Base-by-base conservation (phyloP, 2,329 filamentous ascomycete genomes). In the Plectosphaerella cucumerina region DNA sequence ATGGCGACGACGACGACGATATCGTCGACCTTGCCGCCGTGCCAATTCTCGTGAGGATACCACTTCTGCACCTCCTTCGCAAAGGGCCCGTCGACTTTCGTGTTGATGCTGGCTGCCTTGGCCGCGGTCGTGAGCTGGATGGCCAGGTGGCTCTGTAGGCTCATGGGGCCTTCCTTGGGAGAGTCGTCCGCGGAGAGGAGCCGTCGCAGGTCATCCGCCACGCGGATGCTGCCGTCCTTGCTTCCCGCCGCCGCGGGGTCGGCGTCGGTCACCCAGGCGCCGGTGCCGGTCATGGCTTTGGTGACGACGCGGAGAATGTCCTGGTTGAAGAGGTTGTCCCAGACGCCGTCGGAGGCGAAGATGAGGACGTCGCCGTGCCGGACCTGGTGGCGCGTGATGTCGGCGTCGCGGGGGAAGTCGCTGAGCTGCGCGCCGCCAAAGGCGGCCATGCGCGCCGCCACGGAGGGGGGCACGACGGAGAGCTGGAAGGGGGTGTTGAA, bases 401-500 rank as follows among this genome's bases (percentile, higher is more conserved):
- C 87, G 18, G 94, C 89, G 62, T 97, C 90, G 57, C 83, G 81
- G 12, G 94, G 94, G 51, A 87, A 78, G 70, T 99, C 94, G 65
- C 87, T 86, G 22, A 96, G 81, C 55, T 88, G 88, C 2, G 81
- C 77, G 43, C 90, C 90, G 18, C 93, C 93, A 66, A 96, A 97
- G 23, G 90, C 82, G 12, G 85, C 83, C 60, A 91, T 87, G 61
- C 94, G 89, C 20, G 84, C 82, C 51, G 90, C 80, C 70, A 96
- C 86, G 59, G 81, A 83, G 4, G 87, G 82, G 1, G 94, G 93
- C 8, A 97, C 86, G 49, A 96, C 85, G 49, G 90, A 93, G 39
- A 99, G 81, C 68, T 99, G 94, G 65, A 89, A 99, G 0, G 94
- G 94, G 0, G 94, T 97, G 70, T 99, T 99, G 79, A 99, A 99